A percentile compares a stretch with the other conserved stretches of the same genome.
Evolutionary conservation across 2,329 filamentous ascomycete species (phyloP).

Genomic region (Colletotrichum godetiae): DNA sequence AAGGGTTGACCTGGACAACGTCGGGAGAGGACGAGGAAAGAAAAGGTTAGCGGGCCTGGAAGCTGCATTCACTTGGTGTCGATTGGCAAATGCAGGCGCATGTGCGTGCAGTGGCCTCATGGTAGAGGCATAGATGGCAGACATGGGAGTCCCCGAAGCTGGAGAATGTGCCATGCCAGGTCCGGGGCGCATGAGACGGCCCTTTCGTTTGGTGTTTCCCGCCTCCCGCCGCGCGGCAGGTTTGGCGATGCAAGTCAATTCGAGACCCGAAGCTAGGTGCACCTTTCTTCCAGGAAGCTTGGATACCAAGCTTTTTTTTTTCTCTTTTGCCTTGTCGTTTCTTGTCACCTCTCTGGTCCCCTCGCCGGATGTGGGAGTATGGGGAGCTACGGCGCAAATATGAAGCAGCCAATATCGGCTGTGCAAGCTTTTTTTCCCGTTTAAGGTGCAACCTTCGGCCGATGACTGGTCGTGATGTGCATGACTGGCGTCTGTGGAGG

Average conservation of each 20-base stretch:
- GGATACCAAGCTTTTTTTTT: constrained; percentile 26
- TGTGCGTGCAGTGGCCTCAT: constrained; percentile 14
- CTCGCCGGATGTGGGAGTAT: constrained; percentile 3
- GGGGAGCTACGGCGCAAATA: constrained; percentile 22
- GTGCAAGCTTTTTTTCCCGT: constrained; percentile 11
- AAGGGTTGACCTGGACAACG: constrained; percentile 12
- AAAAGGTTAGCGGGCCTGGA: constrained; percentile 25
- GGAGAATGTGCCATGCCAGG: constrained; percentile 24
- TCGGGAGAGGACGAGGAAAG: not conserved
- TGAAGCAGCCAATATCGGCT: constrained; percentile 18
- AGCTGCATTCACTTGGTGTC: constrained; percentile 18
- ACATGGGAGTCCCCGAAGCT: constrained; percentile 32
- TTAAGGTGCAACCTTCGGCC: constrained; percentile 30
- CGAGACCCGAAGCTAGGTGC: constrained; percentile 18
- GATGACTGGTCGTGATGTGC: constrained; percentile 30
- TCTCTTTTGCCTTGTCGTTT: not conserved
- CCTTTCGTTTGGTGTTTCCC: constrained; percentile 29
- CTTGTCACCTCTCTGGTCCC: constrained; percentile 7
- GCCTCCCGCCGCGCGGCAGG: constrained; percentile 30
- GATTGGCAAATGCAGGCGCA: constrained; percentile 18
- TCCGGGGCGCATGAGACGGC: constrained; percentile 24
- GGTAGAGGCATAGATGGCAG: constrained; percentile 28
- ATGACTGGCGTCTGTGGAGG: constrained; percentile 33
- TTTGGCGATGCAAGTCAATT: constrained; percentile 30
- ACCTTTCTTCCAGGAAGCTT: constrained; percentile 2